A percentile compares a stretch with the other conserved stretches of the same genome.
phyloP scores from a whole-genome alignment of 2,329 filamentous ascomycete genomes.

The Xylariaceae sp. region DNA sequence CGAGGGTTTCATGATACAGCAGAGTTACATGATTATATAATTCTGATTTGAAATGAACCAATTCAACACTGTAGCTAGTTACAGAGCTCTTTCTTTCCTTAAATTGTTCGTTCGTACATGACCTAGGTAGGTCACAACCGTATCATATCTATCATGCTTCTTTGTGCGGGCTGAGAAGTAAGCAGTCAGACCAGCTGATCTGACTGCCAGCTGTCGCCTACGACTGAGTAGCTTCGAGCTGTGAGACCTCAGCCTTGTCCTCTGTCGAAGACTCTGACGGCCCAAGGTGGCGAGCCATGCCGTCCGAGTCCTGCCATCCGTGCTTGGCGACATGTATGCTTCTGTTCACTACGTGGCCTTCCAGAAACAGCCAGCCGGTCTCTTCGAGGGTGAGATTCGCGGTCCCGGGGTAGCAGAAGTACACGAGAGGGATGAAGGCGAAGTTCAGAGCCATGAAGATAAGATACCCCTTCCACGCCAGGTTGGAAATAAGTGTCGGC shows the following conservation, averaged over 20 bases:
- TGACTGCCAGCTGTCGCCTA: too few relatives aligned
- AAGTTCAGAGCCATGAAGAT: neutral
- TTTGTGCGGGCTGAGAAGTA: too few relatives aligned
- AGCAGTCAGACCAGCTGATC: too few relatives aligned
- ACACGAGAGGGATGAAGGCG: neutral
- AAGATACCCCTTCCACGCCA: neutral
- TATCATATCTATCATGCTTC: too few relatives aligned
- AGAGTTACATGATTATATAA: too few relatives aligned
- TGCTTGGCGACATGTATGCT: neutral
- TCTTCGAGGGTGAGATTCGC: neutral
- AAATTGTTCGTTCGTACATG: too few relatives aligned
- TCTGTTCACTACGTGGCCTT: neutral
- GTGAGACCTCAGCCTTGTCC: neutral
- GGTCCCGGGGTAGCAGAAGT: neutral
- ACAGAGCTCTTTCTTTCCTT: too few relatives aligned
- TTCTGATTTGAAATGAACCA: too few relatives aligned
- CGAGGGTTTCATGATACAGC: too few relatives aligned
- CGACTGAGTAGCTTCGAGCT: too few relatives aligned
- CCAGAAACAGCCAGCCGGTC: neutral
- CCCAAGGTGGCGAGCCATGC: neutral
- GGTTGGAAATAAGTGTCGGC: neutral
- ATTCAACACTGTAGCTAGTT: too few relatives aligned
- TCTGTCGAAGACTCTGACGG: neutral
- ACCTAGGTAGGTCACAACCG: too few relatives aligned
- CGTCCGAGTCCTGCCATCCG: neutral